These are phyloP conservation scores for Chlorella sorokiniana DNA, from an alignment of 139 green algal species.

Conservation along the genomic window DNA sequence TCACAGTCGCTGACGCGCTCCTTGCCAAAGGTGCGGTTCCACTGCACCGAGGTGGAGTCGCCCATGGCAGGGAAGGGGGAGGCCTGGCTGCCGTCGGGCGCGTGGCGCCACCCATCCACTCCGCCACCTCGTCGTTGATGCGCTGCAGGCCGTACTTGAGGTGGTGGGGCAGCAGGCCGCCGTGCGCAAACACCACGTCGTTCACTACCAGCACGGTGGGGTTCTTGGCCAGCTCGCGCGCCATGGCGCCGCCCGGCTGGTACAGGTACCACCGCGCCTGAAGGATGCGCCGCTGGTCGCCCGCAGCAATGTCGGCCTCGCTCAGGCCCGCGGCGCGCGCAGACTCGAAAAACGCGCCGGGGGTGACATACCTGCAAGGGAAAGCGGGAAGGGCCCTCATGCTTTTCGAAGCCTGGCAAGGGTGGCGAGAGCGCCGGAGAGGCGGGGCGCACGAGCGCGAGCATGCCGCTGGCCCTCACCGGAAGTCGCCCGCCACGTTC, in stretches of 20 bases:
- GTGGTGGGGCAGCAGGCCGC: slow-evolving; percentile 86
- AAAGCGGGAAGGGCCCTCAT: background rate
- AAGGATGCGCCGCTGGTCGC: slow-evolving; percentile 56
- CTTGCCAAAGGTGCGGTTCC: slow-evolving; percentile 80
- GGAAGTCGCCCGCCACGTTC: slow-evolving; percentile 88
- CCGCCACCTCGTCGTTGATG: slow-evolving; percentile 86
- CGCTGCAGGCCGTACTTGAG: slow-evolving; percentile 53
- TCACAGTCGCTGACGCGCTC: slow-evolving; percentile 41
- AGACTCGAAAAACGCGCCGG: slow-evolving; percentile 82
- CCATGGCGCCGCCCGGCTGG: slow-evolving; percentile 80
- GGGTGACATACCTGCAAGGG: slow-evolving; percentile 80
- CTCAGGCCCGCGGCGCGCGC: slow-evolving; percentile 75
- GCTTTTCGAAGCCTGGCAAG: too few relatives aligned
- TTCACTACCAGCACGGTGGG: slow-evolving; percentile 91
- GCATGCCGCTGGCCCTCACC: slow-evolving; percentile 44
- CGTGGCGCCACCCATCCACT: slow-evolving; percentile 83
- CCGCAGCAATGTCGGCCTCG: slow-evolving; percentile 50
- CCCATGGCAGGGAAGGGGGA: slow-evolving; percentile 90
- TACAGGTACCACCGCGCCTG: slow-evolving; percentile 64
- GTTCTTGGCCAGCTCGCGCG: slow-evolving; percentile 83
- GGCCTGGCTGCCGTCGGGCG: slow-evolving; percentile 53
- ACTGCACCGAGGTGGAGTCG: slow-evolving; percentile 83
- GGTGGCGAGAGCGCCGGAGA: background rate
- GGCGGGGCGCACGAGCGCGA: background rate
- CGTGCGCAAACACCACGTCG: slow-evolving; percentile 92